Base-by-base conservation (phyloP, 768 basidiomycete genomes). In the Obba rivulosa region DNA sequence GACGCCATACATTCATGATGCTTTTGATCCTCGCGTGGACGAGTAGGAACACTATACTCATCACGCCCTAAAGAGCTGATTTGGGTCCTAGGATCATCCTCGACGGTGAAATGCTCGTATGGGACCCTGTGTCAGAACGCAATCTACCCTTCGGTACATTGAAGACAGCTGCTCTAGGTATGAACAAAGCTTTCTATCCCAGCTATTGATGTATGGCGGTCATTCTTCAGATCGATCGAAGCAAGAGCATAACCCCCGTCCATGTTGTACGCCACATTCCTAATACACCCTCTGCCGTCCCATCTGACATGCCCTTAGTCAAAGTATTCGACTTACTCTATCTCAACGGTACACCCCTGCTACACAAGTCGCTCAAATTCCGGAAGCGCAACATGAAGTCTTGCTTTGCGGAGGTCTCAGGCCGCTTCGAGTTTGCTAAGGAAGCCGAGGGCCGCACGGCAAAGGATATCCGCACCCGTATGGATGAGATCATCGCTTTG, bases 31-130 rank as follows among this genome's bases (percentile, higher is more conserved):
- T 1, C 77, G 85, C 3, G 76, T 97, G 3, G 80, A 86, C 3
- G 87, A 93, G 95, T 96, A 53, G 57, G 91, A 59, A 8, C 8
- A 28, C 39, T 34, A n/a, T n/a, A n/a, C n/a, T n/a, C n/a, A n/a
- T n/a, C n/a, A n/a, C n/a, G n/a, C n/a, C n/a, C n/a, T n/a, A n/a
- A n/a, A n/a, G n/a, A n/a, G n/a, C n/a, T n/a, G n/a, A n/a, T n/a
- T n/a, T n/a, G n/a, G 16, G 25, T 17, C 20, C 3, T 49, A 97
- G 95, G 43, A 85, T 95, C 57, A 90, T 98, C 41, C 66, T 99
- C 13, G 96, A 99, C 57, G 96, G 96, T 0, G 96, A 99, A 65
- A 98, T 99, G 95, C 71, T 99, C 25, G 95, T 97, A 2, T 98
- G 89, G 88, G 96, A 98, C 65, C 95, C 95, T 0, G 73, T 87